Conservation (phyloP, 139 green algal genomes). For the Desmodesmus armatus region DNA sequence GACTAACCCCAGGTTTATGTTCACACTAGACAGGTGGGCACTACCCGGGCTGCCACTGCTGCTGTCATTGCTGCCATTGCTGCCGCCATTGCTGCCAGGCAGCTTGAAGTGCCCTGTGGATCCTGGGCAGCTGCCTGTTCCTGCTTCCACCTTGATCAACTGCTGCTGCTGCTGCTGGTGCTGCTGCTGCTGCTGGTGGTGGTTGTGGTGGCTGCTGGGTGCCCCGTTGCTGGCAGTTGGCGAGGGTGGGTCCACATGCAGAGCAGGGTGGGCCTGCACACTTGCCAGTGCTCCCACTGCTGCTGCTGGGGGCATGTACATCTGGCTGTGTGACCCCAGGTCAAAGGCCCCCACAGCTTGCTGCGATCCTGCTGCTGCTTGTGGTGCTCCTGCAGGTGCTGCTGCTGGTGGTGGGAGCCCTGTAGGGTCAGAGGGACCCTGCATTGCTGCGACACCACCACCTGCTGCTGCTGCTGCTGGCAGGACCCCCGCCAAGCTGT, state of each 20-base stretch:
- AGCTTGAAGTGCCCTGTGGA: background rate
- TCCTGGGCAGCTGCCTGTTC: no score
- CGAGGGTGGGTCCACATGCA: background rate
- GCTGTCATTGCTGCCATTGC: background rate
- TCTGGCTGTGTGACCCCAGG: background rate
- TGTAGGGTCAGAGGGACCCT: no score
- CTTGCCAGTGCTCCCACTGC: background rate
- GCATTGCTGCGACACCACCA: no score
- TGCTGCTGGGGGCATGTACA: no score
- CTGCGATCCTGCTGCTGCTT: slow-evolving; percentile 7
- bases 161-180: slow-evolving; percentile 6
- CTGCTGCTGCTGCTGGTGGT: background rate
- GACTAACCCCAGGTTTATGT: no score
- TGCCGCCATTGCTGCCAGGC: background rate
- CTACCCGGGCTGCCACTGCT: background rate
- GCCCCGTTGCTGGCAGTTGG: background rate
- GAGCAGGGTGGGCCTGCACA: no score
- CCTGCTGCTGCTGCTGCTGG: no score
- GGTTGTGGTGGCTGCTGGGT: background rate
- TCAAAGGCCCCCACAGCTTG: background rate
- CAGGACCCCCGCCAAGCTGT: background rate
- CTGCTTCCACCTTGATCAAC: background rate
- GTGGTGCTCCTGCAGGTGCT: background rate
- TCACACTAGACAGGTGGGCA: no score
- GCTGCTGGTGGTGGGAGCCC: background rate